Conservation (phyloP, 495 filamentous ascomycete genomes). For the Lichina pygmaea region DNA sequence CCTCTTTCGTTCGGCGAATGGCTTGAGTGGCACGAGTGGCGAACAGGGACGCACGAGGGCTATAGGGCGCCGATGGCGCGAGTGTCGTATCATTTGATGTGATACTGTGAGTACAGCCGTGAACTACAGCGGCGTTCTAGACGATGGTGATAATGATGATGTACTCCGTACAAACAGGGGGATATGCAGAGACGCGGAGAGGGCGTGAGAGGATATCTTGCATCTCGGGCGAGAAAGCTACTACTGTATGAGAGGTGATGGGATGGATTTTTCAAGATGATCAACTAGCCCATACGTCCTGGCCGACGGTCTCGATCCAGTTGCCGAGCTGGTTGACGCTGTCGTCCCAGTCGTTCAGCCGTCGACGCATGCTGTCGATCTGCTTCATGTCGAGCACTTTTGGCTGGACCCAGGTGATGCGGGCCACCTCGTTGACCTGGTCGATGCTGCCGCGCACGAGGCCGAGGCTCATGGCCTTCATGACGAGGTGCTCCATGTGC, state of each 20-base stretch:
- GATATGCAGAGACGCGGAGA: too few relatives aligned
- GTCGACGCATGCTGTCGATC: slow-evolving; percentile 75
- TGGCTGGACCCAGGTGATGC: slow-evolving; percentile 97
- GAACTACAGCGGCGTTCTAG: too few relatives aligned
- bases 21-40: too few relatives aligned
- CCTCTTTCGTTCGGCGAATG: too few relatives aligned
- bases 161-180: too few relatives aligned
- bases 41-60: too few relatives aligned
- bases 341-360: slow-evolving; percentile 79
- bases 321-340: slow-evolving; percentile 85
- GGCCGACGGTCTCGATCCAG: slow-evolving; percentile 75
- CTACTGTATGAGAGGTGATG: neutral
- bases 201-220: too few relatives aligned
- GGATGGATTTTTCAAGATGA: neutral
- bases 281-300: slow-evolving; percentile 73
- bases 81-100: too few relatives aligned
- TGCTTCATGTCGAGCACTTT: slow-evolving; percentile 90
- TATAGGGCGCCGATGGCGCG: too few relatives aligned
- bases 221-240: too few relatives aligned
- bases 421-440: slow-evolving; percentile 76
- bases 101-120: too few relatives aligned
- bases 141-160: too few relatives aligned
- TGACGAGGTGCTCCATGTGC: slow-evolving; percentile 92
- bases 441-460: slow-evolving; percentile 82
- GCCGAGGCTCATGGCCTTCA: slow-evolving; percentile 90